A percentile compares a stretch with the other conserved stretches of the same genome.
Evolutionary conservation across 1,139 yeast species (phyloP).

Genomic region (Suhomyces bribrorum): DNA sequence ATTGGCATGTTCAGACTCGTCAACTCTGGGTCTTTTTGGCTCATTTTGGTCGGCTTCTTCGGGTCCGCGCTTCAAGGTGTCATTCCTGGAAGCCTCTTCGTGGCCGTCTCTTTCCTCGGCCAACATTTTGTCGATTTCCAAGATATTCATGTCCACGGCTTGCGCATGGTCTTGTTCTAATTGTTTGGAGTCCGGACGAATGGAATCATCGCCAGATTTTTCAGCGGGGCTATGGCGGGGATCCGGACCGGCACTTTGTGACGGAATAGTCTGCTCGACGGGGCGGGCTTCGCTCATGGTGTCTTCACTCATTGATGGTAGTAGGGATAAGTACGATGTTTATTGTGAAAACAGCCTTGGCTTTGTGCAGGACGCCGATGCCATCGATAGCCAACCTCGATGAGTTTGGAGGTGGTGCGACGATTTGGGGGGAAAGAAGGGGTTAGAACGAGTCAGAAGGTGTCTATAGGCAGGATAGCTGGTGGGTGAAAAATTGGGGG

Average conservation of each 20-base stretch:
- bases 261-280: not conserved
- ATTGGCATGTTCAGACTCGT: not conserved
- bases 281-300: not conserved
- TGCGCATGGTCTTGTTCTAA: not conserved
- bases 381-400: not conserved
- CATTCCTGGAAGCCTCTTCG: conserved; percentile 3
- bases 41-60: conserved; percentile 4
- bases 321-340: not conserved
- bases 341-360: conserved; percentile 2
- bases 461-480: conserved; percentile 10
- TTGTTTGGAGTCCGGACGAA: not conserved
- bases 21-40: conserved; percentile 8
- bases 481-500: no score
- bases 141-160: conserved; percentile 11
- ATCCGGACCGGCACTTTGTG: not conserved
- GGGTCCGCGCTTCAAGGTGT: conserved; percentile 1
- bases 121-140: conserved; percentile 13
- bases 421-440: not conserved
- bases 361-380: conserved; percentile 7
- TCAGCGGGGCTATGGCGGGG: not conserved
- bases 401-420: no score
- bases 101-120: conserved; percentile 9
- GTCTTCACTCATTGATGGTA: conserved; percentile 5
- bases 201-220: not conserved
- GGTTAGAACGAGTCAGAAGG: not conserved